Conservation (phyloP, 805 yeast genomes). For the Wickerhamomyces hampshirensis region DNA sequence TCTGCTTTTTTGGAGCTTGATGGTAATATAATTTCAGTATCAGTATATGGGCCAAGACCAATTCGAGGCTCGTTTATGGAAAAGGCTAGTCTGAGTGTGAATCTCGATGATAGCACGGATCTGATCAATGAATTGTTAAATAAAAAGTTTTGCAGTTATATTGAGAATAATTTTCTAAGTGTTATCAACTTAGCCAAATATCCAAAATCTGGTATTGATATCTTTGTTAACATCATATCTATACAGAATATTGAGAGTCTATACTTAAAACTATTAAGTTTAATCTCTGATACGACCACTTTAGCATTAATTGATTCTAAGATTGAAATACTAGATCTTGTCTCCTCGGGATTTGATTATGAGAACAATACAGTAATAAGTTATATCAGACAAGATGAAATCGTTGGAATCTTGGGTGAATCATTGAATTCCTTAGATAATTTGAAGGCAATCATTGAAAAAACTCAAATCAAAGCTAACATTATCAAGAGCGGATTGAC, state of each 20-base stretch:
- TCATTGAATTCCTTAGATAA: slow-evolving; percentile 16
- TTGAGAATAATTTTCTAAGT: slow-evolving; percentile 32
- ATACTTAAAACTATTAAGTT: slow-evolving; percentile 28
- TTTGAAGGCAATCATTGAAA: slow-evolving; percentile 8
- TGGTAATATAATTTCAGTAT: slow-evolving; percentile 41
- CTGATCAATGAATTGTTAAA: slow-evolving; percentile 28
- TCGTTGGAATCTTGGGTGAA: slow-evolving; percentile 58
- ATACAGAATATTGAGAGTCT: slow-evolving; percentile 27
- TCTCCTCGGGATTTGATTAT: slow-evolving; percentile 55
- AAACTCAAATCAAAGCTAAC: slow-evolving; percentile 10
- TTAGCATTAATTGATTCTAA: slow-evolving; percentile 83
- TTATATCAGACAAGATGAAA: slow-evolving; percentile 51
- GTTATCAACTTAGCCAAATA: slow-evolving; percentile 54
- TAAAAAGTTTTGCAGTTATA: slow-evolving; percentile 41
- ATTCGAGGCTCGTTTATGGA: slow-evolving; percentile 67
- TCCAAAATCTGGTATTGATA: slow-evolving; percentile 86
- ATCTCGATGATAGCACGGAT: slow-evolving; percentile 32
- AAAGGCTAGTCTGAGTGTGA: slow-evolving; percentile 59
- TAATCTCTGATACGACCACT: slow-evolving; percentile 44
- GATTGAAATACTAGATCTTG: slow-evolving; percentile 72
- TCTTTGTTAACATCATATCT: slow-evolving; percentile 64
- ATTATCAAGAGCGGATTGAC: slow-evolving; percentile 11
- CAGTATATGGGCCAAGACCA: slow-evolving; percentile 89
- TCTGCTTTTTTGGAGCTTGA: slow-evolving; percentile 75
- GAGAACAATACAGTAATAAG: slow-evolving; percentile 41